Evolutionary conservation across 192 early-diverging fungal genomes (phyloP).

Genomic region (Gonapodya prolifera): DNA sequence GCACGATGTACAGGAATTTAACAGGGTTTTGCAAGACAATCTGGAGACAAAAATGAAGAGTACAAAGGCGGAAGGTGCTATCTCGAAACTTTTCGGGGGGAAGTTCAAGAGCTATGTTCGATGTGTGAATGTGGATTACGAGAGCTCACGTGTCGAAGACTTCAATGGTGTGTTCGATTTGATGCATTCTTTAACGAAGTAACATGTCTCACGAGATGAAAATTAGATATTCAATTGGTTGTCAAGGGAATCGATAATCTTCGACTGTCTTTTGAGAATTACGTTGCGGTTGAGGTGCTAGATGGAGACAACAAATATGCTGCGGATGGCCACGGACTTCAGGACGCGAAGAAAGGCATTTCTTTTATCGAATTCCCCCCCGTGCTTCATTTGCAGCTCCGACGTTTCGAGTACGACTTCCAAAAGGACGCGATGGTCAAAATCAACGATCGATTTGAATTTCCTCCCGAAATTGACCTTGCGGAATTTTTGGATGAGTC

Average conservation of each 20-base stretch:
- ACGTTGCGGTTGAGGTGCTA: conserved; percentile 78
- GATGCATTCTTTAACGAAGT: background rate
- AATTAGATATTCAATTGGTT: conserved; percentile 86
- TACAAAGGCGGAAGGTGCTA: conserved; percentile 83
- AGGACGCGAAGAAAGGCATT: conserved; percentile 90
- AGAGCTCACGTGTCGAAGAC: conserved; percentile 87
- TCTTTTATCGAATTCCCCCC: conserved; percentile 87
- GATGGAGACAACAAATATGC: conserved; percentile 95
- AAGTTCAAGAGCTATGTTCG: conserved; percentile 97
- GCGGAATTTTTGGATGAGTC: conserved; percentile 58
- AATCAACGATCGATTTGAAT: conserved; percentile 46
- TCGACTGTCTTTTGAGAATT: conserved; percentile 79
- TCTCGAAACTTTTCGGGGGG: conserved; percentile 83
- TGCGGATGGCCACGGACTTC: conserved; percentile 88
- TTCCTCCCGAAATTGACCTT: conserved; percentile 71
- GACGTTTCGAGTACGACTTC: conserved; percentile 97
- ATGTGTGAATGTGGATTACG: conserved; percentile 88
- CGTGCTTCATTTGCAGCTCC: conserved; percentile 89
- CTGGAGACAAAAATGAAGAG: conserved; percentile 96
- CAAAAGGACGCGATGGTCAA: conserved; percentile 74
- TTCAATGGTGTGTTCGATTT: conserved; percentile 57
- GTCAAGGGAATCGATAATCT: conserved; percentile 87
- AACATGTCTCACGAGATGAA: background rate
- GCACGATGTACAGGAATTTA: conserved; percentile 99
- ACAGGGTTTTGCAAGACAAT: conserved; percentile 92